Percentiles rank a stretch among this genome's conserved stretches.
Conservation (phyloP, 176 grass and related monocot species). For the Triticum timopheevii region DNA sequence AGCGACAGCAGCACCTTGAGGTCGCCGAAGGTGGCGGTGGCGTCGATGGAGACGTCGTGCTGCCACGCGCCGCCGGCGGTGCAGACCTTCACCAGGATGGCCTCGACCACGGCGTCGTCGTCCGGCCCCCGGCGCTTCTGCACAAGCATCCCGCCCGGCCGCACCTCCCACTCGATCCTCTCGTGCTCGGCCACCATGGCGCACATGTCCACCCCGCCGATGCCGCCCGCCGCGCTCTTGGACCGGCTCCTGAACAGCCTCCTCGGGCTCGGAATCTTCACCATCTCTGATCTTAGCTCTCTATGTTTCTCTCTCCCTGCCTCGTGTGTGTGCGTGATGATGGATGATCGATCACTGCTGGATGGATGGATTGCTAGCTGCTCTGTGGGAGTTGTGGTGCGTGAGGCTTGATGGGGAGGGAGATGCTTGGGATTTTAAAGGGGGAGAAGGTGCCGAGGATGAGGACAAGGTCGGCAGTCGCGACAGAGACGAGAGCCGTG, state of each 20-base stretch:
- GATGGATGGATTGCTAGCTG: not conserved
- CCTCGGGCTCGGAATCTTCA: conserved; percentile 72
- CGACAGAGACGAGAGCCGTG: conserved; percentile 47
- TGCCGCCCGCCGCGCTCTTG: conserved; percentile 16
- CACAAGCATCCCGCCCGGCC: conserved; percentile 81
- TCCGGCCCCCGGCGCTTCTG: conserved; percentile 54
- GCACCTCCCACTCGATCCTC: conserved; percentile 71
- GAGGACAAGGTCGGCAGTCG: conserved; percentile 27
- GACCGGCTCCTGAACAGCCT: conserved; percentile 72
- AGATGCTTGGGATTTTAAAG: conserved; percentile 26
- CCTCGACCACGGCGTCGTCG: conserved; percentile 29
- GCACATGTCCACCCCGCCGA: conserved; percentile 34
- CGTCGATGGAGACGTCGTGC: conserved; percentile 71
- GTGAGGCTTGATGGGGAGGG: not conserved
- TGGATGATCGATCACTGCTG: not conserved
- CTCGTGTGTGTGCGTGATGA: not conserved
- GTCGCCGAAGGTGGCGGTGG: conserved; percentile 76
- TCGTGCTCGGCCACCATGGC: conserved; percentile 48
- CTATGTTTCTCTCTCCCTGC: not conserved
- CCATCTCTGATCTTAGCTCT: conserved; percentile 17
- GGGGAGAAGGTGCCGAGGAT: not conserved
- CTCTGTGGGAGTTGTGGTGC: not conserved
- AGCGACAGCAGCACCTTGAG: conserved; percentile 70
- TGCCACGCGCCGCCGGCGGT: conserved; percentile 43
- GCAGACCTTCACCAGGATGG: conserved; percentile 45